These are phyloP conservation scores for Leishmania guyanensis DNA, from an alignment of 208 protist species.

Conservation along the genomic window DNA sequence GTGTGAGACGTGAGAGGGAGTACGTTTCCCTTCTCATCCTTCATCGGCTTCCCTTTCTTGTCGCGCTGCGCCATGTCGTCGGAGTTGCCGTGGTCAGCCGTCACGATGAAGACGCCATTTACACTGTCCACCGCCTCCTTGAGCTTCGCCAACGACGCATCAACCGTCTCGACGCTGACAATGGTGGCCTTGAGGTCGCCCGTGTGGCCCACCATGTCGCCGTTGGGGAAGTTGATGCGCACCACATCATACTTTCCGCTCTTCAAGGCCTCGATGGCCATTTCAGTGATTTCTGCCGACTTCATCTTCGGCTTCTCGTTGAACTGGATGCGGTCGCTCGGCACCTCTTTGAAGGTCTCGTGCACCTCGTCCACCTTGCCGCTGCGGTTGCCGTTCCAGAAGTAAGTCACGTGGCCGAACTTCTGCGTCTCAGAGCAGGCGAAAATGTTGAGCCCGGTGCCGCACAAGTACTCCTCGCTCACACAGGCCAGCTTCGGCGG, in stretches of 20 bases:
- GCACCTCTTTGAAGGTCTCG: constrained; percentile 93
- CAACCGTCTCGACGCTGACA: constrained; percentile 78
- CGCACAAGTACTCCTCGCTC: constrained; percentile 91
- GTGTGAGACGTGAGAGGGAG: constrained; percentile 94
- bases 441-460: constrained; percentile 85
- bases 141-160: constrained; percentile 82
- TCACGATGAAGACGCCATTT: constrained; percentile 91
- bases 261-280: constrained; percentile 88
- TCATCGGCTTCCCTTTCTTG: constrained; percentile 90
- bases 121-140: constrained; percentile 82
- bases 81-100: constrained; percentile 95
- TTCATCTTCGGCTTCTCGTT: constrained; percentile 96
- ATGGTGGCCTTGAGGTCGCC: constrained; percentile 90
- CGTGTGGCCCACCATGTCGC: constrained; percentile 97
- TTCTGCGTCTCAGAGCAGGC: constrained; percentile 97
- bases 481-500: constrained; percentile 89
- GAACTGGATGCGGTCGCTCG: constrained; percentile 92
- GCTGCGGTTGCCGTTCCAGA: constrained; percentile 96
- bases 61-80: constrained; percentile 95
- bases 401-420: constrained; percentile 97
- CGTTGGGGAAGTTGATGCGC: constrained; percentile 95
- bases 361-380: constrained; percentile 88
- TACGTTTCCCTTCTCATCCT: constrained; percentile 66
- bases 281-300: constrained; percentile 91
- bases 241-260: constrained; percentile 92